A percentile compares a stretch with the other conserved stretches of the same genome.
phyloP scores from a whole-genome alignment of 164 flowering plant genomes.

The Akebia trifoliata region DNA sequence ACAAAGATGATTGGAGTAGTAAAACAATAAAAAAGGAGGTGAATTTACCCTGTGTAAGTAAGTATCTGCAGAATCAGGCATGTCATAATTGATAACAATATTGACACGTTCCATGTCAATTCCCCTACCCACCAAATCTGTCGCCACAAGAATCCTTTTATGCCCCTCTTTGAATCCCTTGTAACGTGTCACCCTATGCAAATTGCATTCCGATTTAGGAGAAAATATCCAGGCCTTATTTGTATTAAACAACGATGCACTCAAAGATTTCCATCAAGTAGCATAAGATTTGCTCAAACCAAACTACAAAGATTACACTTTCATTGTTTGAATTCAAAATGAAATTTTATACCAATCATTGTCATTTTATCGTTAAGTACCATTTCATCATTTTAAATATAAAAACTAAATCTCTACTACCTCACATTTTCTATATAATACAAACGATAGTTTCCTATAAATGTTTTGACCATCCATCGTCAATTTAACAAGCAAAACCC shows the following conservation, averaged over 20 bases:
- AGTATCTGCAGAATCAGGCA: conserved; percentile 99
- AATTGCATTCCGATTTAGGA: neutral
- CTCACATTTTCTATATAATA: neutral
- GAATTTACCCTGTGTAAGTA: conserved; percentile 77
- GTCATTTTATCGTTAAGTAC: no score
- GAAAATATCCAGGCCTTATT: neutral
- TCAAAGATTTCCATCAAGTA: no score
- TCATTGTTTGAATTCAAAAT: no score
- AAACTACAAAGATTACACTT: no score
- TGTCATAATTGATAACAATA: conserved; percentile 96
- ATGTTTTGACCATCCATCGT: no score
- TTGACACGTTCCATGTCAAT: conserved; percentile 98
- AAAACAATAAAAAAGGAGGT: neutral
- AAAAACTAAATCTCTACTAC: neutral
- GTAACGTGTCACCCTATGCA: conserved; percentile 77
- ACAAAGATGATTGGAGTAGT: no score
- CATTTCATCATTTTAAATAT: neutral
- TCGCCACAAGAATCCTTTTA: conserved; percentile 96
- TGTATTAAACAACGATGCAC: no score
- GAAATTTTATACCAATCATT: no score
- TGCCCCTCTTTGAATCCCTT: conserved; percentile 96
- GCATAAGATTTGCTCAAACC: no score
- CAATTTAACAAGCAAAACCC: no score
- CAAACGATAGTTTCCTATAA: no score
- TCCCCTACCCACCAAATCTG: conserved; percentile 98